phyloP scores from a whole-genome alignment of 306 rosid species.

The Dryas octopetala region DNA sequence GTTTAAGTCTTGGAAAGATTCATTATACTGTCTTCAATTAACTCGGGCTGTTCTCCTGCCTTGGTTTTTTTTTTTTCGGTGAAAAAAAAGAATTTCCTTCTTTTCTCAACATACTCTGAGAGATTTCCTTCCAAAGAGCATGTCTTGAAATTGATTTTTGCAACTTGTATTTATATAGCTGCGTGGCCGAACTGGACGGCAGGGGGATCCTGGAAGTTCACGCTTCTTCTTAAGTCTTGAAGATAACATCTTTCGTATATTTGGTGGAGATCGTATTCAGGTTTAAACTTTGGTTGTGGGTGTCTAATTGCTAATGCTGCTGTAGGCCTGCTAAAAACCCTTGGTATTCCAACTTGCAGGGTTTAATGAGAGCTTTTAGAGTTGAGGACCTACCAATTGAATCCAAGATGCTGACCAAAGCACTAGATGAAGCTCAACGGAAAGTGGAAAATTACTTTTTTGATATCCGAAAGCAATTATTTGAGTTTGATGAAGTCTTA shows the following conservation, averaged over 20 bases:
- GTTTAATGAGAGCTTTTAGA: slow-evolving; percentile 94
- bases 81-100: not conserved
- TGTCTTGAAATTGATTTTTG: slow-evolving; percentile 23
- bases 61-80: not conserved
- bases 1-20: slow-evolving; percentile 38
- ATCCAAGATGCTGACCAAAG: slow-evolving; percentile 96
- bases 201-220: slow-evolving; percentile 97
- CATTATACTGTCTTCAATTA: slow-evolving; percentile 3
- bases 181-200: slow-evolving; percentile 96
- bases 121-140: slow-evolving; percentile 15
- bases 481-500: slow-evolving; percentile 91
- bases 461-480: slow-evolving; percentile 93
- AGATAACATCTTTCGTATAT: slow-evolving; percentile 91
- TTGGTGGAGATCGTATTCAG: slow-evolving; percentile 97
- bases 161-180: slow-evolving; percentile 47
- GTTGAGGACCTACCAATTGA: slow-evolving; percentile 97
- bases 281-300: slow-evolving; percentile 40
- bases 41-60: slow-evolving; percentile 7
- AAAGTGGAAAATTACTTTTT: slow-evolving; percentile 97
- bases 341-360: slow-evolving; percentile 51
- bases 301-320: slow-evolving; percentile 26
- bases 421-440: slow-evolving; percentile 97
- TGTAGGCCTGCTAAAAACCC: slow-evolving; percentile 10
- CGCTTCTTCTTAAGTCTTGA: slow-evolving; percentile 97
- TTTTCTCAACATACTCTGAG: slow-evolving; percentile 9